Evolutionary conservation across 176 grass and related monocot genomes (phyloP), one percentile per base, ranked within the genome.

Genomic region (Aegilops umbellulata): DNA sequence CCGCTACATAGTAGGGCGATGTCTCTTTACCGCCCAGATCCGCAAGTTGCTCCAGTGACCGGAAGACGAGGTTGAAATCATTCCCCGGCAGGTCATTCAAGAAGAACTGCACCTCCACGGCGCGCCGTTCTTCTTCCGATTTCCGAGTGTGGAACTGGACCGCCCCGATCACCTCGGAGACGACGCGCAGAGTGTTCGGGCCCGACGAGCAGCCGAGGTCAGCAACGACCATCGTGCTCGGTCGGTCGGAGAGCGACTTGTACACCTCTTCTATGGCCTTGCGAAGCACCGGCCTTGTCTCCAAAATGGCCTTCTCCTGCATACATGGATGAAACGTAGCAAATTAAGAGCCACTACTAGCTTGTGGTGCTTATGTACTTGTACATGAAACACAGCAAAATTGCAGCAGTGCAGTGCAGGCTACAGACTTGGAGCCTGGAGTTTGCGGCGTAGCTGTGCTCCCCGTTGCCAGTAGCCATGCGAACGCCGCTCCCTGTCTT

Each of bases 51-150:
- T 74, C 65, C 47, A 95, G 26, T 0, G 63, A 95, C 7, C 23
- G 90, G 41, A 95, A 92, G 7, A 95, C 15, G 19, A n/a, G 69
- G 57, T 94, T 94, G 78, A 92, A 94, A 29, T 94, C 93, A 3
- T 94, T 94, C 13, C 32, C 57, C 0, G 84, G 85, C 6, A 90
- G 86, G 62, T 95, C 93, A 4, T 95, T 95, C 25, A 92, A 8
- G 82, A 95, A 92, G 70, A 90, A 83, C 41, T 88, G 90, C 7
- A 90, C 19, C 60, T 92, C 90, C 14, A 86, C 47, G 17, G 2
- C 20, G 1, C 10, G 15, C 19, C 27, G 74, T 17, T 24, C 24
- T 6, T 27, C 41, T 10, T 47, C 0, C 13, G 14, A 26, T 26
- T 25, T 44, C 23, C 26, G 17, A 34, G 1, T 11, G 10, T 61